Percentiles rank a stretch among this genome's conserved stretches.
Conservation (phyloP, 202 grass and related monocot species). For the Musa balbisiana region DNA sequence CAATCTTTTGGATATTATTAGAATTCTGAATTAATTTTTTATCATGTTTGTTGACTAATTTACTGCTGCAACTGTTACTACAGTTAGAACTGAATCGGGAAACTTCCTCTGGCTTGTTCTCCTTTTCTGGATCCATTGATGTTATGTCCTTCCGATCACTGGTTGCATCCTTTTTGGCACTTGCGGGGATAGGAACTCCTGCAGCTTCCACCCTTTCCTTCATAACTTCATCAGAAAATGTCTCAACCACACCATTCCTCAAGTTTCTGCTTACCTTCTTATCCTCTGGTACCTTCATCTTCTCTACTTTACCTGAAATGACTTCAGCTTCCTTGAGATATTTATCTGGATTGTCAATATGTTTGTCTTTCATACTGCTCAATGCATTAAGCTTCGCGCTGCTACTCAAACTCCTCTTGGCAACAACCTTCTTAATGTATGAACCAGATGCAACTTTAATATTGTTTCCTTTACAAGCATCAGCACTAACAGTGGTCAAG, state of each 20-base stretch:
- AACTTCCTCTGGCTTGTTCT: conserved; percentile 34
- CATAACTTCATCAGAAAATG: conserved; percentile 10
- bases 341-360: conserved; percentile 30
- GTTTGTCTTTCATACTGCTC: conserved; percentile 31
- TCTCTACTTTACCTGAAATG: conserved; percentile 13
- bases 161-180: not conserved
- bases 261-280: conserved; percentile 24
- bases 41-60: conserved; percentile 22
- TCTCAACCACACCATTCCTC: conserved; percentile 27
- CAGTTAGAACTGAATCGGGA: conserved; percentile 23
- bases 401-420: conserved; percentile 55
- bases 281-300: conserved; percentile 12
- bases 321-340: not conserved
- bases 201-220: conserved; percentile 5
- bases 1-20: conserved; percentile 11
- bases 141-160: not conserved
- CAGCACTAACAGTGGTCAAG: conserved; percentile 31
- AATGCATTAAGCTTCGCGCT: not conserved
- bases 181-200: conserved; percentile 1
- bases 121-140: conserved; percentile 45
- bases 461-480: conserved; percentile 4
- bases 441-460: conserved; percentile 12
- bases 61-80: conserved; percentile 3
- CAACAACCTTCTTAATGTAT: conserved; percentile 45
- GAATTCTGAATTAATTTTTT: conserved; percentile 20